These are phyloP conservation scores for Umbelopsis sp. DNA, from an alignment of 192 early-diverging fungal species.

Conservation along the genomic window DNA sequence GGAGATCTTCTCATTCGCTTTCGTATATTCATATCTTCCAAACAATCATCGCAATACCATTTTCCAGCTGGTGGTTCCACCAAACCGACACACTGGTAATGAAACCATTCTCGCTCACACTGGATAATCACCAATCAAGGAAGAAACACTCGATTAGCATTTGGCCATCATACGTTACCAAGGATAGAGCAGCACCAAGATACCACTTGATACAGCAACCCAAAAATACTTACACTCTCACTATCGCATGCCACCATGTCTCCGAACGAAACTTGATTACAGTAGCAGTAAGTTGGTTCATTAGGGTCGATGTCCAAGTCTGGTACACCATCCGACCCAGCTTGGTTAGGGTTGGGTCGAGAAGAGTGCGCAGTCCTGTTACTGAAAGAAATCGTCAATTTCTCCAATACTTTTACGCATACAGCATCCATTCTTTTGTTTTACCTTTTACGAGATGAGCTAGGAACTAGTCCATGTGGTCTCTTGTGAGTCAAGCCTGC, in stretches of 20 bases:
- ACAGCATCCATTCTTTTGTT: neutral
- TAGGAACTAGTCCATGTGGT: constrained; percentile 8
- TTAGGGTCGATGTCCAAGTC: constrained; percentile 83
- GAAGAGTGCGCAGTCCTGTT: constrained; percentile 32
- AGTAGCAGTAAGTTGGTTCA: constrained; percentile 89
- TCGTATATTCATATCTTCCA: constrained; percentile 22
- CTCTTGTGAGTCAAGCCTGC: constrained; percentile 3
- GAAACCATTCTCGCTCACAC: constrained; percentile 92
- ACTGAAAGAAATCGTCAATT: neutral
- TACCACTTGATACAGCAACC: neutral
- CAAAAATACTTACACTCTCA: constrained; percentile 54
- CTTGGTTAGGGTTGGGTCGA: constrained; percentile 29
- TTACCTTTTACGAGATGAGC: constrained; percentile 6
- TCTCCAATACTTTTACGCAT: neutral
- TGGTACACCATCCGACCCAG: constrained; percentile 8
- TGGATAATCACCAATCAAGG: constrained; percentile 6
- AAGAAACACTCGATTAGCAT: neutral
- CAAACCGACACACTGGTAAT: constrained; percentile 83
- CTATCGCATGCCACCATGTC: constrained; percentile 91
- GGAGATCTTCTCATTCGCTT: constrained; percentile 18
- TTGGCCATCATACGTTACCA: too few species aligned
- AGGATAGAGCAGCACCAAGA: neutral
- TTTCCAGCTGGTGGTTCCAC: constrained; percentile 75
- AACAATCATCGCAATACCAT: constrained; percentile 85
- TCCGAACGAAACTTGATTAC: constrained; percentile 83